Conservation (phyloP, 306 rosid species). For the Castanea sativa region DNA sequence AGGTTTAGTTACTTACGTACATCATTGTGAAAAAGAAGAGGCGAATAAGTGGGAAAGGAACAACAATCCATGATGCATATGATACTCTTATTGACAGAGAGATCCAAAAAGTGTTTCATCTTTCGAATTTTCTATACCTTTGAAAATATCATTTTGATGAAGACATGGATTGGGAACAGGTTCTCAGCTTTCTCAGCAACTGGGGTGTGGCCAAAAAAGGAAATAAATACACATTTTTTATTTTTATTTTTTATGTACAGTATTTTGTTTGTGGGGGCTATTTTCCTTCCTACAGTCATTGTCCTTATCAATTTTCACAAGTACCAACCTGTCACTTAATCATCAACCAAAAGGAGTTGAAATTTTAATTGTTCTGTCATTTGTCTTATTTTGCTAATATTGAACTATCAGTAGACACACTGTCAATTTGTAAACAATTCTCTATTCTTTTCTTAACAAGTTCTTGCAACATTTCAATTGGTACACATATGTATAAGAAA, state of each 20-base stretch:
- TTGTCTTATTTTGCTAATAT: background rate
- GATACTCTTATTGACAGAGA: background rate
- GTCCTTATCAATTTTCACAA: background rate
- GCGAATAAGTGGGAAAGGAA: background rate
- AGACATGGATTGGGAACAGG: constrained; percentile 28
- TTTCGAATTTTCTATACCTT: background rate
- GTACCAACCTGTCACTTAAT: background rate
- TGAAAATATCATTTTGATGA: constrained; percentile 3
- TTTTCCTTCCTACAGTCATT: background rate
- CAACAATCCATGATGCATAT: background rate
- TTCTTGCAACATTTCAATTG: background rate
- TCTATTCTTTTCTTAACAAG: background rate
- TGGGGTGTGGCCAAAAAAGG: constrained; percentile 17
- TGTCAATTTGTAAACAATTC: background rate
- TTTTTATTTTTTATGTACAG: too few species aligned
- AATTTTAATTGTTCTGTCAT: background rate
- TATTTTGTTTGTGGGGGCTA: background rate
- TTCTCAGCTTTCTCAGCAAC: constrained; percentile 17
- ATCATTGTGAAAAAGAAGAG: background rate
- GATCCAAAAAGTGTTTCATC: constrained; percentile 2
- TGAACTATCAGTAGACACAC: background rate
- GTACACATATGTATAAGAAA: background rate
- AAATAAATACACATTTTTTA: background rate
- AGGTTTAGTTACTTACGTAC: too few species aligned
- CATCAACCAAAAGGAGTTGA: constrained; percentile 1